phyloP scores from a whole-genome alignment of 2,329 filamentous ascomycete genomes.

The Pseudogymnoascus sp. region DNA sequence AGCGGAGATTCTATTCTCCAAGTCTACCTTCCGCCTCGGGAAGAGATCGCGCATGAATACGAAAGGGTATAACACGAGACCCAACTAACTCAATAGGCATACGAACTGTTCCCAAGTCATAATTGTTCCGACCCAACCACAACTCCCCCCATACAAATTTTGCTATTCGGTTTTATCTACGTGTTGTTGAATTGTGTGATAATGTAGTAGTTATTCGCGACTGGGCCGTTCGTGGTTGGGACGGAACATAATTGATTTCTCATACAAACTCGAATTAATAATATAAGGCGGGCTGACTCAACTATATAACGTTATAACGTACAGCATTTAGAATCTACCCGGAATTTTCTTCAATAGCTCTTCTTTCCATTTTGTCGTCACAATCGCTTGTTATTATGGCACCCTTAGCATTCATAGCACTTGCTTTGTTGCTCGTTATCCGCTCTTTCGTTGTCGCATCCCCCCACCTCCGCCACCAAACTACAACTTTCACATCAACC shows the following conservation, averaged over 20 bases:
- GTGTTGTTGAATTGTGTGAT: no score
- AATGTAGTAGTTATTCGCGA: no score
- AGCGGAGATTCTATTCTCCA: background rate
- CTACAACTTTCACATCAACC: constrained; percentile 23
- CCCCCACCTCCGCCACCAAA: constrained; percentile 14
- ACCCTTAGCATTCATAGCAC: no score
- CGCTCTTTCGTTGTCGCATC: background rate
- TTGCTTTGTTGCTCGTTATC: background rate
- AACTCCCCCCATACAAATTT: no score
- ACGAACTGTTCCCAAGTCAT: background rate
- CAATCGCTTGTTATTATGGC: background rate
- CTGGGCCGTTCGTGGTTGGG: no score
- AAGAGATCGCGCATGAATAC: background rate
- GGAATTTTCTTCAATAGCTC: background rate
- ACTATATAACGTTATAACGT: background rate
- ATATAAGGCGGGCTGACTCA: background rate
- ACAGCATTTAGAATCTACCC: background rate
- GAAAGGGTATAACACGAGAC: background rate
- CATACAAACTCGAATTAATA: background rate
- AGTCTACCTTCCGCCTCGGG: background rate
- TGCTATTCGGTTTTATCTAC: no score
- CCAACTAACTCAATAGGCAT: background rate
- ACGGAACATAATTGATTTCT: background rate
- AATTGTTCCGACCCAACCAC: background rate
- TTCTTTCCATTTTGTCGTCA: background rate